These are phyloP conservation scores for Neurospora sp. DNA, from an alignment of 495 filamentous ascomycete species.

Conservation along the genomic window DNA sequence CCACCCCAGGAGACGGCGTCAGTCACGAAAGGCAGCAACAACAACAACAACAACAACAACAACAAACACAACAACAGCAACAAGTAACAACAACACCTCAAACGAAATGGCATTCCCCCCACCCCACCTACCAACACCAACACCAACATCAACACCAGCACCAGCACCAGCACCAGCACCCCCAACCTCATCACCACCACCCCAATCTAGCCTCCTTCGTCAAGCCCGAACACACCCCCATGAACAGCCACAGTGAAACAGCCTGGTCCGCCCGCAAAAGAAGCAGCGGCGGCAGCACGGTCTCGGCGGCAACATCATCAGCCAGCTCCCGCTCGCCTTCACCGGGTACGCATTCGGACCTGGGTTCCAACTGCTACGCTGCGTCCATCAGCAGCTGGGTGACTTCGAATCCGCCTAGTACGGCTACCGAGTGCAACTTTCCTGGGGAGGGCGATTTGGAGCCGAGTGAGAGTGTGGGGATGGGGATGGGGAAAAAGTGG, in stretches of 20 bases:
- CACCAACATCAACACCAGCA: not conserved
- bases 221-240: not conserved
- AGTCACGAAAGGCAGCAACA: not conserved
- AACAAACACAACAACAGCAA: not conserved
- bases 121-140: not conserved
- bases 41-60: not conserved
- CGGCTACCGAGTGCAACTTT: conserved; percentile 8
- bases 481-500: conserved; percentile 6
- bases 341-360: conserved; percentile 6
- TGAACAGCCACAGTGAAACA: not conserved
- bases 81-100: not conserved
- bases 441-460: conserved; percentile 8
- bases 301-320: conserved; percentile 3
- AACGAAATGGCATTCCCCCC: not conserved
- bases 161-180: not conserved
- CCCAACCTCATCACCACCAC: not conserved
- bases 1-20: not conserved
- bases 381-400: conserved; percentile 15
- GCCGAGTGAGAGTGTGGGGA: conserved; percentile 2
- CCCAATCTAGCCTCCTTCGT: not conserved
- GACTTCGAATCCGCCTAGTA: conserved; percentile 7
- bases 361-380: conserved; percentile 12
- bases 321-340: conserved; percentile 14
- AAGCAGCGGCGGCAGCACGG: not conserved
- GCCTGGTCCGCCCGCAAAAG: not conserved